Conservation (phyloP, 1,284 basidiomycete species). For the Ceratobasidium sp. region DNA sequence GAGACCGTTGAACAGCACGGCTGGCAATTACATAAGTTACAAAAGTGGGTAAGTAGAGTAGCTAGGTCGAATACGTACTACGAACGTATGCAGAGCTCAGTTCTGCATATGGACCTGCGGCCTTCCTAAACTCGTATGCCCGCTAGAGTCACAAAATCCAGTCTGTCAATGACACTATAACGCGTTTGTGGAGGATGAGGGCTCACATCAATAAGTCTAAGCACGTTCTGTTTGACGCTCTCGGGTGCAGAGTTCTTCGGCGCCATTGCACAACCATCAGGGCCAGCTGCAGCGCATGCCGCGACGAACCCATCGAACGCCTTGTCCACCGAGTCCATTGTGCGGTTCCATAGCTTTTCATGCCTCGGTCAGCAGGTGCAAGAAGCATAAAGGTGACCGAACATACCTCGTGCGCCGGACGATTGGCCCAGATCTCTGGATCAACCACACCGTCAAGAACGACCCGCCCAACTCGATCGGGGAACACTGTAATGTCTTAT, state of each 20-base stretch:
- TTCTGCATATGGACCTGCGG: not conserved
- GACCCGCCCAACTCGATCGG: constrained; percentile 47
- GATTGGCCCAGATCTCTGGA: constrained; percentile 15
- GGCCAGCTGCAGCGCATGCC: constrained; percentile 41
- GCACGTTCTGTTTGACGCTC: not conserved
- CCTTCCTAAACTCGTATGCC: constrained; percentile 10
- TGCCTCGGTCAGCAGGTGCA: not conserved
- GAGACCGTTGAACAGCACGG: constrained; percentile 27
- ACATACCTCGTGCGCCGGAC: constrained; percentile 22
- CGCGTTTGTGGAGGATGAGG: not conserved
- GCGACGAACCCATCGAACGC: constrained; percentile 32
- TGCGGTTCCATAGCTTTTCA: constrained; percentile 8
- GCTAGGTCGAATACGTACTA: constrained; percentile 6
- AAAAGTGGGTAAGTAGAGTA: not conserved
- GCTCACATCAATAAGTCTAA: not conserved
- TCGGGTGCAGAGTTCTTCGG: not conserved
- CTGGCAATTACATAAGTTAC: not conserved
- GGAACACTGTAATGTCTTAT: constrained; percentile 37
- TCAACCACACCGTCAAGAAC: constrained; percentile 47
- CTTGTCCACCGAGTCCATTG: constrained; percentile 19
- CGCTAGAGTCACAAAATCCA: not conserved
- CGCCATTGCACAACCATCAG: constrained; percentile 31
- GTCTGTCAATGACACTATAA: no score
- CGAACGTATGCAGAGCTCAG: constrained; percentile 31
- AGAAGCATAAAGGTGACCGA: not conserved